phyloP scores from a whole-genome alignment of 208 protist genomes.

The Trichomonas vaginalis region DNA sequence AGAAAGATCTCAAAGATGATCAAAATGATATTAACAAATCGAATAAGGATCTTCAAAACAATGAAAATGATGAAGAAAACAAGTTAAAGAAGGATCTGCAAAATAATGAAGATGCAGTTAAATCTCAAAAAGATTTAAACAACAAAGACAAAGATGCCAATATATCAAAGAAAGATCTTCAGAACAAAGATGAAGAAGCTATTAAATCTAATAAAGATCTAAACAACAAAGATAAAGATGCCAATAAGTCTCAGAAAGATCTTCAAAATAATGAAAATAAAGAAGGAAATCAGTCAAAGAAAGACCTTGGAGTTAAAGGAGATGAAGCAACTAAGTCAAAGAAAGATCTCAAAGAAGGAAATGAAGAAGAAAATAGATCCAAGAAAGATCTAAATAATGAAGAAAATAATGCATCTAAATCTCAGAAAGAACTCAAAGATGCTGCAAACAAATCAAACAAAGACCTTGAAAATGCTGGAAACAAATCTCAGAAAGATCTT shows the following conservation, averaged over 20 bases:
- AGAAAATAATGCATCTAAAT: neutral
- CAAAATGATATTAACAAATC: neutral
- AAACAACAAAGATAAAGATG: neutral
- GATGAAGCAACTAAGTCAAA: neutral
- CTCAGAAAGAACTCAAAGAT: neutral
- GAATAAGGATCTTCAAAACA: neutral
- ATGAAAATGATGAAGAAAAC: neutral
- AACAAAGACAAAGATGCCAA: neutral
- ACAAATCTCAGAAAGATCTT: neutral
- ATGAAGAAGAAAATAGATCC: too few relatives aligned
- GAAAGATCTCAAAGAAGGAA: too few relatives aligned
- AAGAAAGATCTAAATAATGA: neutral
- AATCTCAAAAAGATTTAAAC: neutral
- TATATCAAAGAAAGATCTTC: neutral
- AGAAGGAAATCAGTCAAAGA: neutral
- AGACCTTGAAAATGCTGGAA: neutral
- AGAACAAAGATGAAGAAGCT: neutral
- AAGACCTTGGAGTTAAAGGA: neutral
- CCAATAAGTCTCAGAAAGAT: neutral
- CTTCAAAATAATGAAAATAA: neutral
- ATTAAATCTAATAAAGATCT: neutral
- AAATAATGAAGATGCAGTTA: neutral
- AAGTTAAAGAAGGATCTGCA: neutral
- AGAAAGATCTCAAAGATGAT: neutral
- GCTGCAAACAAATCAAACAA: neutral